These are phyloP conservation scores for Cyclocybe cylindracea DNA, from an alignment of 768 basidiomycete genomes.

Conservation along the genomic window DNA sequence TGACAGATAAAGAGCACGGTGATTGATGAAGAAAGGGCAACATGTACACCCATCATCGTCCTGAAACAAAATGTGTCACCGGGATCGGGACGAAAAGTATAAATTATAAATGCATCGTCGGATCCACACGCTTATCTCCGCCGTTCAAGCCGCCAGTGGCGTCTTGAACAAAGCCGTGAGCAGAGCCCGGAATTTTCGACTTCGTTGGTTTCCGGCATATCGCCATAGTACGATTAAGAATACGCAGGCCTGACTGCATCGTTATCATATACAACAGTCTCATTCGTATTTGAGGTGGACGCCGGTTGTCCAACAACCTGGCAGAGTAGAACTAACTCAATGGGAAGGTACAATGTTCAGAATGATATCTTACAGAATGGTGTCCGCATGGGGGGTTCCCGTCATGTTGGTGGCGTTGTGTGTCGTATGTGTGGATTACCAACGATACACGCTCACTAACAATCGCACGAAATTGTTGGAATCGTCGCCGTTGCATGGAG, in stretches of 20 bases:
- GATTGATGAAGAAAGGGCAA: constrained; percentile 9
- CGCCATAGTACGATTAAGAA: constrained; percentile 63
- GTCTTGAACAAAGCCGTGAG: constrained; percentile 48
- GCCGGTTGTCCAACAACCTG: constrained; percentile 65
- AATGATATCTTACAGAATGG: constrained; percentile 49
- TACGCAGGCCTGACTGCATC: constrained; percentile 70
- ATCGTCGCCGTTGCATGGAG: constrained; percentile 40
- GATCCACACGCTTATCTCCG: constrained; percentile 3
- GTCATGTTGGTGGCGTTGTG: constrained; percentile 48
- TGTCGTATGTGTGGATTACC: constrained; percentile 55
- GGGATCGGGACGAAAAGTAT: neutral
- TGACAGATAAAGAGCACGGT: neutral
- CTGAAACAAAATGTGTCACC: neutral
- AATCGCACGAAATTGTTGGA: constrained; percentile 46
- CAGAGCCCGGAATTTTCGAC: constrained; percentile 33
- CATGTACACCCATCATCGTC: neutral
- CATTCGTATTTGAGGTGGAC: constrained; percentile 66
- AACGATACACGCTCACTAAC: constrained; percentile 62
- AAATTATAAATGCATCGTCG: constrained; percentile 4
- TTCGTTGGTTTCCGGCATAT: constrained; percentile 23
- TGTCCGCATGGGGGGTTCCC: constrained; percentile 56
- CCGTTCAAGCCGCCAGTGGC: constrained; percentile 41
- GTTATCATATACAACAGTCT: constrained; percentile 67
- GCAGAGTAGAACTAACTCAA: neutral
- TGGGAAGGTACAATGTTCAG: neutral